Evolutionary conservation across 208 protist species (phyloP).

Genomic region (Acanthamoeba healyi): DNA sequence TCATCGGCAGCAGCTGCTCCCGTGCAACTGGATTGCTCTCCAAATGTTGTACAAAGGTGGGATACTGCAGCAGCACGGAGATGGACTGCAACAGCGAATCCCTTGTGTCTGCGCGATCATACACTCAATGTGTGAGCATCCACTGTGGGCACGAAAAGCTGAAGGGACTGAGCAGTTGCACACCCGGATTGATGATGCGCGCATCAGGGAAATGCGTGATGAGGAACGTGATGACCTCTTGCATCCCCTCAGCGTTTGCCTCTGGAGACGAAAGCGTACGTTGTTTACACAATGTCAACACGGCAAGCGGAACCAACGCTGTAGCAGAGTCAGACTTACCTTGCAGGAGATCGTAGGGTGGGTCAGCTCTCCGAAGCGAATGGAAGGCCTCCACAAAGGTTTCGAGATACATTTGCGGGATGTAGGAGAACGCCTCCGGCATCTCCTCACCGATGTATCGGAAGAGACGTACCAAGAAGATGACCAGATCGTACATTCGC

Average conservation of each 20-base stretch:
- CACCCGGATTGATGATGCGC: constrained; percentile 69
- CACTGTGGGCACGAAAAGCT: too few relatives aligned
- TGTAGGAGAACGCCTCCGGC: constrained; percentile 34
- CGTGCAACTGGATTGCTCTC: not conserved
- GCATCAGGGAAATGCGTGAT: constrained; percentile 43
- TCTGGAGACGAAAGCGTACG: too few relatives aligned
- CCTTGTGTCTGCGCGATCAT: not conserved
- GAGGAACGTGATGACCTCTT: constrained; percentile 64
- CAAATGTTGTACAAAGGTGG: constrained; percentile 36
- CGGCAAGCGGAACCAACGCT: not conserved
- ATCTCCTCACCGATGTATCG: not conserved
- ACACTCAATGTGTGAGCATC: too few relatives aligned
- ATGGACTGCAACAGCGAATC: constrained; percentile 75
- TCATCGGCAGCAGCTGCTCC: constrained; percentile 14
- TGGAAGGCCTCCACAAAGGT: constrained; percentile 68
- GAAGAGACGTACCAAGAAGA: constrained; percentile 33
- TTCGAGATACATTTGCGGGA: constrained; percentile 66
- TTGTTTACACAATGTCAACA: not conserved
- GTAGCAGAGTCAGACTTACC: not conserved
- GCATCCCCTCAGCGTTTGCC: constrained; percentile 1
- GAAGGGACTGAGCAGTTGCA: not conserved
- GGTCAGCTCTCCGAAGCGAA: constrained; percentile 32
- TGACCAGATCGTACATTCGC: constrained; percentile 24
- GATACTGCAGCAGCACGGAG: constrained; percentile 69
- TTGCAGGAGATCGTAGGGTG: constrained; percentile 41